Percentiles rank a stretch among this genome's conserved stretches.
Evolutionary conservation across 2,329 filamentous ascomycete genomes (phyloP).

Genomic region (Aspergillus sp.): DNA sequence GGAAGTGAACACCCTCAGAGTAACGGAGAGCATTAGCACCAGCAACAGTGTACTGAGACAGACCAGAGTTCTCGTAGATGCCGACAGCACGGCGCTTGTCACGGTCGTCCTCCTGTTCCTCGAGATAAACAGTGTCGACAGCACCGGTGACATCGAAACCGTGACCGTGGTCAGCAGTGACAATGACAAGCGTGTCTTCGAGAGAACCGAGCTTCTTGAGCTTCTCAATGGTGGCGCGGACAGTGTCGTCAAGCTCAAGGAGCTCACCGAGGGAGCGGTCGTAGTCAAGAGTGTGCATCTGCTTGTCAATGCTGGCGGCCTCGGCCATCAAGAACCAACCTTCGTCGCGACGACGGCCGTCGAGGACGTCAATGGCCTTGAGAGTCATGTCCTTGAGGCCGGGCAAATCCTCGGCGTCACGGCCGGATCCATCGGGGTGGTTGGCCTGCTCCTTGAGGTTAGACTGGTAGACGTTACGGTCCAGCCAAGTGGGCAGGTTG

Average conservation of each 20-base stretch:
- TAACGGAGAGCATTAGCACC: constrained; percentile 63
- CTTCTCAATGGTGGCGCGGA: constrained; percentile 71
- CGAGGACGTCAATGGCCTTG: constrained; percentile 79
- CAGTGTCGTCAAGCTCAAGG: constrained; percentile 80
- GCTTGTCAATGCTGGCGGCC: constrained; percentile 82
- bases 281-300: constrained; percentile 85
- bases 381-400: constrained; percentile 88
- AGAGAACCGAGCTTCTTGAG: constrained; percentile 66
- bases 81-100: constrained; percentile 75
- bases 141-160: constrained; percentile 84
- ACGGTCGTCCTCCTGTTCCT: constrained; percentile 64
- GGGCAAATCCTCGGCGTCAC: constrained; percentile 70
- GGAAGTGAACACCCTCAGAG: constrained; percentile 73
- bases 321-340: constrained; percentile 90
- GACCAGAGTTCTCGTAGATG: constrained; percentile 69
- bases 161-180: constrained; percentile 86
- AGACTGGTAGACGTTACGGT: constrained; percentile 75
- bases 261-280: constrained; percentile 82
- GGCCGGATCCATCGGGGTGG: constrained; percentile 65
- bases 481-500: constrained; percentile 81
- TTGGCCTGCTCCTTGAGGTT: constrained; percentile 68
- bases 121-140: constrained; percentile 76
- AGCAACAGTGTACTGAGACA: constrained; percentile 70
- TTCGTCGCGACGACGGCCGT: constrained; percentile 62
- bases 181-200: constrained; percentile 74